These are phyloP conservation scores for Yarrowia sp. DNA, from an alignment of 805 yeast genomes.

Conservation along the genomic window DNA sequence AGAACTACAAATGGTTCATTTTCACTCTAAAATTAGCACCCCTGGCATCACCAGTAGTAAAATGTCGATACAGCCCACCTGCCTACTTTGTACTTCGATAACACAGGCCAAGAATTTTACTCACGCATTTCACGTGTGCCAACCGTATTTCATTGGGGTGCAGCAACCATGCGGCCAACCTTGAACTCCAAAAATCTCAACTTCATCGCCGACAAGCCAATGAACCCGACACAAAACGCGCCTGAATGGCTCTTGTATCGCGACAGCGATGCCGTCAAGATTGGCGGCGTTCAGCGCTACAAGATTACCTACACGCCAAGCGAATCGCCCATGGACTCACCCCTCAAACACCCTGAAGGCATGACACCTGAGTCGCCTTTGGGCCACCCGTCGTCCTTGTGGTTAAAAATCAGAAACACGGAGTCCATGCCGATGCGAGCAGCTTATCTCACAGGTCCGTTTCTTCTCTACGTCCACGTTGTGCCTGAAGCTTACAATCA, in stretches of 20 bases:
- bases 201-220: neutral
- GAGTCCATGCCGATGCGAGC: constrained; percentile 76
- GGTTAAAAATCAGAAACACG: constrained; percentile 56
- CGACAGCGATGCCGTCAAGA: constrained; percentile 42
- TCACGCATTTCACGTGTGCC: constrained; percentile 15
- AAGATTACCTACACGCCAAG: constrained; percentile 50
- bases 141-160: constrained; percentile 15
- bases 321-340: neutral
- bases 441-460: constrained; percentile 87
- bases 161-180: constrained; percentile 22
- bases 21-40: neutral
- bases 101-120: neutral
- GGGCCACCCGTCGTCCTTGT: constrained; percentile 29
- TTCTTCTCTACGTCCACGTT: constrained; percentile 77
- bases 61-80: neutral
- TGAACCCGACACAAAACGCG: constrained; percentile 14
- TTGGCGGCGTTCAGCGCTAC: constrained; percentile 62
- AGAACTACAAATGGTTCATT: too few relatives aligned
- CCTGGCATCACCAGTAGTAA: neutral
- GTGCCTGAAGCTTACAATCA: constrained; percentile 62
- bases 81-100: neutral
- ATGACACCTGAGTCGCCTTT: constrained; percentile 14
- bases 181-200: constrained; percentile 10
- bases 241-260: constrained; percentile 29
- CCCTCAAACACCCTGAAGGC: constrained; percentile 6